Conservation (phyloP, 2,329 filamentous ascomycete genomes). For the Pseudogymnoascus sp. region DNA sequence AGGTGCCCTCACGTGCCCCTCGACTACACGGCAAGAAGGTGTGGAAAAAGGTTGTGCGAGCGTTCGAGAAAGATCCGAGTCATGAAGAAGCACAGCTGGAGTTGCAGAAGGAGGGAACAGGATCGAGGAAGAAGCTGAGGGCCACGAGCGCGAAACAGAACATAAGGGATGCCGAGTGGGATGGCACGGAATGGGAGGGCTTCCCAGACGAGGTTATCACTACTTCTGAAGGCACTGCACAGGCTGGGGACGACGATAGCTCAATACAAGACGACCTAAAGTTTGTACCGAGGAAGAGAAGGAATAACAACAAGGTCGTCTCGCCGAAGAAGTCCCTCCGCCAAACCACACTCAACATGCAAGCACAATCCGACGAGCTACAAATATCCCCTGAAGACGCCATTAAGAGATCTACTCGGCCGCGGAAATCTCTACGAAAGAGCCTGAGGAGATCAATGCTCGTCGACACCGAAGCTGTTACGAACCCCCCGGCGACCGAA, state of each 20-base stretch:
- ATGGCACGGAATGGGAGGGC: slow-evolving; percentile 13
- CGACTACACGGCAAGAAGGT: slow-evolving; percentile 28
- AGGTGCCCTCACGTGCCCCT: slow-evolving; percentile 25
- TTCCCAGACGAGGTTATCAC: slow-evolving; percentile 1
- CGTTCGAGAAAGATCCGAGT: slow-evolving; percentile 20
- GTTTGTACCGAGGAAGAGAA: slow-evolving; percentile 27
- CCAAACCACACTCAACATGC: slow-evolving; percentile 14
- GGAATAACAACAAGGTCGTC: slow-evolving; percentile 27
- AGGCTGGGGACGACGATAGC: background rate
- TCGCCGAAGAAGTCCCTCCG: slow-evolving; percentile 25
- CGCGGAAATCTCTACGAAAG: slow-evolving; percentile 21
- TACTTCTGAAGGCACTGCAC: background rate
- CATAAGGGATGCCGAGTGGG: slow-evolving; percentile 30
- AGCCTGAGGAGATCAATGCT: slow-evolving; percentile 15
- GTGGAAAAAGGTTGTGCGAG: slow-evolving; percentile 24
- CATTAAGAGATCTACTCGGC: slow-evolving; percentile 12
- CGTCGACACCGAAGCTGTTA: slow-evolving; percentile 9
- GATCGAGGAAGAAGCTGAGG: slow-evolving; percentile 31
- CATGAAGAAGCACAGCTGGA: slow-evolving; percentile 25
- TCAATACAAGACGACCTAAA: slow-evolving; percentile 14
- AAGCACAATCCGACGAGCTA: background rate
- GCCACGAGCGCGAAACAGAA: slow-evolving; percentile 26
- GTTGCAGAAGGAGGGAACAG: slow-evolving; percentile 29
- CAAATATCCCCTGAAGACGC: background rate
- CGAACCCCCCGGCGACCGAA: background rate